Conservation (phyloP, 1,284 basidiomycete species). For the Ustilago vetiveriae region DNA sequence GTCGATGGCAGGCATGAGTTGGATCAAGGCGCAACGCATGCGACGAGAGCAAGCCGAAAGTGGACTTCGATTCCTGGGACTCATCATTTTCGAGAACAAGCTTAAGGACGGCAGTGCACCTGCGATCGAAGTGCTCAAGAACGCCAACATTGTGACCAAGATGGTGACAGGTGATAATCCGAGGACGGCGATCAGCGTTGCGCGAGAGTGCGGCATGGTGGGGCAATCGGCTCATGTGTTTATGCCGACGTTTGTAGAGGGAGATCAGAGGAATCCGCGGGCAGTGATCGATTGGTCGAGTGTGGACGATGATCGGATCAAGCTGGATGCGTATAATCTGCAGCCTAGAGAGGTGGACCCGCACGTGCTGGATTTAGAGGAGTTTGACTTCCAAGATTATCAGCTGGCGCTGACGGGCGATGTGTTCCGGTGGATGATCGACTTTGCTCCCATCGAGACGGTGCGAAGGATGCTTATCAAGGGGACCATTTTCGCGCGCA, state of each 20-base stretch:
- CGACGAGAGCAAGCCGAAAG: conserved; percentile 95
- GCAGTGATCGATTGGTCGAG: conserved; percentile 88
- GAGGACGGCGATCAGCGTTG: conserved; percentile 94
- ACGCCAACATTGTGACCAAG: conserved; percentile 89
- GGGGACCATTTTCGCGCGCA: conserved; percentile 94
- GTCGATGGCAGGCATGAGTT: conserved; percentile 89
- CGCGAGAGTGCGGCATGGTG: conserved; percentile 90
- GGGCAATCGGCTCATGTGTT: conserved; percentile 92
- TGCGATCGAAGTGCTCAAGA: conserved; percentile 86
- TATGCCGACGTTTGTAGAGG: conserved; percentile 81
- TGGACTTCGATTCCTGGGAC: conserved; percentile 87
- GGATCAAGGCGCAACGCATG: conserved; percentile 97
- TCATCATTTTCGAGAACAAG: conserved; percentile 99
- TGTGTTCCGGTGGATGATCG: conserved; percentile 98
- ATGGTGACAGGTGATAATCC: conserved; percentile 99
- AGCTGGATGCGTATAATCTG: conserved; percentile 84
- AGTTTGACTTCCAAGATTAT: conserved; percentile 77
- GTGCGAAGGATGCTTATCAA: conserved; percentile 82
- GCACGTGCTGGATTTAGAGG: conserved; percentile 58
- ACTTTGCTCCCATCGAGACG: conserved; percentile 85
- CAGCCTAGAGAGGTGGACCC: conserved; percentile 70
- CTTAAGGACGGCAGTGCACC: conserved; percentile 92
- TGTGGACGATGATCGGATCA: conserved; percentile 87
- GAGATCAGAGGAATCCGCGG: conserved; percentile 72
- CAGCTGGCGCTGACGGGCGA: conserved; percentile 94